Conservation (phyloP, 805 yeast genomes). For the Cyberlindnera saturnus region DNA sequence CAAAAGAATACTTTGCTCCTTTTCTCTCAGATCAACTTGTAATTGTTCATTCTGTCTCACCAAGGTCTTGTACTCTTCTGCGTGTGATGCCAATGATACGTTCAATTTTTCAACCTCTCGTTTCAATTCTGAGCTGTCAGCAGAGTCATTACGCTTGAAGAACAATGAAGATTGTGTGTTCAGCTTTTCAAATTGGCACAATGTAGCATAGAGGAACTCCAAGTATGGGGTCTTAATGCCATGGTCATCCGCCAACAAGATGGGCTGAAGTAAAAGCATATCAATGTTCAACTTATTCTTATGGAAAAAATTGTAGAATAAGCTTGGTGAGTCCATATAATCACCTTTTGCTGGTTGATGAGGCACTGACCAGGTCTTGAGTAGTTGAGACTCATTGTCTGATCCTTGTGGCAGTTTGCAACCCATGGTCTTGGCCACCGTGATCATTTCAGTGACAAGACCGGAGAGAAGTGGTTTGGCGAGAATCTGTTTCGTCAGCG, state of each 20-base stretch:
- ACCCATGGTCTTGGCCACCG: slow-evolving; percentile 72
- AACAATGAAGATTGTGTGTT: slow-evolving; percentile 19
- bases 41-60: slow-evolving; percentile 7
- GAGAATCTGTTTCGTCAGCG: slow-evolving; percentile 58
- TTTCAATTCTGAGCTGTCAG: slow-evolving; percentile 4
- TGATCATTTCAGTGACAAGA: slow-evolving; percentile 64
- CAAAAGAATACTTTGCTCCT: neutral
- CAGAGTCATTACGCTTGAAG: slow-evolving; percentile 21
- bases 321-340: slow-evolving; percentile 44
- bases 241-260: slow-evolving; percentile 82
- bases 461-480: slow-evolving; percentile 86
- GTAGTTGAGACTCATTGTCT: slow-evolving; percentile 57
- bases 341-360: slow-evolving; percentile 8
- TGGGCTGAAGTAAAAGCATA: slow-evolving; percentile 76
- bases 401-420: slow-evolving; percentile 64
- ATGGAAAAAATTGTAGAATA: slow-evolving; percentile 61
- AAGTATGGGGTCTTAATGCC: slow-evolving; percentile 84
- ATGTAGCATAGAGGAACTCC: slow-evolving; percentile 76
- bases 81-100: slow-evolving; percentile 3
- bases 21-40: neutral
- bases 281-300: slow-evolving; percentile 61
- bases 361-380: slow-evolving; percentile 40
- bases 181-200: slow-evolving; percentile 50
- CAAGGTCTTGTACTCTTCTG: slow-evolving; percentile 6
- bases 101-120: slow-evolving; percentile 5